Evolutionary conservation across 2,329 filamentous ascomycete genomes (phyloP).

Genomic region (Diplodia scrobiculata): DNA sequence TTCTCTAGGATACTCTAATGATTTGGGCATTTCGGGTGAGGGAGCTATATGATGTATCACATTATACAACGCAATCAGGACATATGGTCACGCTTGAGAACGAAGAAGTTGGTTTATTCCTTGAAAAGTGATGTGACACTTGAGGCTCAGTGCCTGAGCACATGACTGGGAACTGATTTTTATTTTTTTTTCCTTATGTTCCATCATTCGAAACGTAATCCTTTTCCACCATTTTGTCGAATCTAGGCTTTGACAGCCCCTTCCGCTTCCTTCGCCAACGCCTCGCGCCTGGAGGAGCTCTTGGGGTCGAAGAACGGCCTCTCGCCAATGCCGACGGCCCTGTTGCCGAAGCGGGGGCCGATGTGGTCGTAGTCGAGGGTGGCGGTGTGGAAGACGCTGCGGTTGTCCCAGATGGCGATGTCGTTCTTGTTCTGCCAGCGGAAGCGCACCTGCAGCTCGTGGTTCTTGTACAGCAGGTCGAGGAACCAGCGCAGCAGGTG

Average conservation of each 20-base stretch:
- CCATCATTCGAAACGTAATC: neutral
- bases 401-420: constrained; percentile 68
- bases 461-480: constrained; percentile 50
- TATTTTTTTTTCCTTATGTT: no score
- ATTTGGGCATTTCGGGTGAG: no score
- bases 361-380: constrained; percentile 64
- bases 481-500: constrained; percentile 50
- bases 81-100: no score
- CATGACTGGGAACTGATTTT: no score
- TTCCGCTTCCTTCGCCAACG: constrained; percentile 35
- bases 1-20: no score
- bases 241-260: neutral
- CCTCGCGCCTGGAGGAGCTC: constrained; percentile 52
- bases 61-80: no score
- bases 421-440: constrained; percentile 55
- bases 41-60: no score
- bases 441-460: constrained; percentile 55
- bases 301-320: constrained; percentile 57
- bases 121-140: no score
- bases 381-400: constrained; percentile 61
- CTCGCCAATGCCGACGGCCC: constrained; percentile 60
- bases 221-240: neutral
- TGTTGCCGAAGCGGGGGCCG: constrained; percentile 55
- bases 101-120: no score
- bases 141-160: no score